Evolutionary conservation across 2,329 filamentous ascomycete genomes (phyloP).

Genomic region (Cladosporium sp.): DNA sequence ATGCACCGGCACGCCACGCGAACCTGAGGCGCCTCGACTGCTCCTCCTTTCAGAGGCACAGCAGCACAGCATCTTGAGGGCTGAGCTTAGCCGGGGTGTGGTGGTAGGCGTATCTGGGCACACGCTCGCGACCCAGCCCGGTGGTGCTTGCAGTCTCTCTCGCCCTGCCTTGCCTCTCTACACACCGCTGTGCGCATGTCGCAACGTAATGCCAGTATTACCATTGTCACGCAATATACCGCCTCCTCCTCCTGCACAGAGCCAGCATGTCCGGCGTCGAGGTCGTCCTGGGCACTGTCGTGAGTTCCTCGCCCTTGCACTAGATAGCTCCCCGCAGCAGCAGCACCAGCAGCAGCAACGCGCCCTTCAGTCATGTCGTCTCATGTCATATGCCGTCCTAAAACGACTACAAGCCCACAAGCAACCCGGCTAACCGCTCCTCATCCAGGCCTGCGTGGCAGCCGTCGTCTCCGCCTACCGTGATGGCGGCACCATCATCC

Average conservation of each 20-base stretch:
- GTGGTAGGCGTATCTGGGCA: constrained; percentile 2
- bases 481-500: constrained; percentile 35
- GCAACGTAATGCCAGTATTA: constrained; percentile 1
- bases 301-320: constrained; percentile 8
- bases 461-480: constrained; percentile 33
- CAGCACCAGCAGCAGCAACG: neutral
- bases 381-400: neutral
- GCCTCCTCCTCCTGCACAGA: neutral
- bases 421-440: constrained; percentile 5
- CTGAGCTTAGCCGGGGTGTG: constrained; percentile 10
- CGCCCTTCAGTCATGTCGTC: neutral
- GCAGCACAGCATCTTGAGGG: neutral
- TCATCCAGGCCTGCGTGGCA: constrained; percentile 32
- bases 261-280: constrained; percentile 14
- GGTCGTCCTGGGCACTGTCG: constrained; percentile 21
- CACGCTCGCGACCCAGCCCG: neutral
- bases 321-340: neutral
- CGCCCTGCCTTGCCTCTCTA: neutral
- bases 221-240: neutral
- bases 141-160: neutral
- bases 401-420: neutral
- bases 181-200: neutral
- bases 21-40: neutral
- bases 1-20: constrained; percentile 7
- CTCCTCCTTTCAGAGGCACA: neutral